phyloP scores from a whole-genome alignment of 2,329 filamentous ascomycete species.

The Claviceps sp. region DNA sequence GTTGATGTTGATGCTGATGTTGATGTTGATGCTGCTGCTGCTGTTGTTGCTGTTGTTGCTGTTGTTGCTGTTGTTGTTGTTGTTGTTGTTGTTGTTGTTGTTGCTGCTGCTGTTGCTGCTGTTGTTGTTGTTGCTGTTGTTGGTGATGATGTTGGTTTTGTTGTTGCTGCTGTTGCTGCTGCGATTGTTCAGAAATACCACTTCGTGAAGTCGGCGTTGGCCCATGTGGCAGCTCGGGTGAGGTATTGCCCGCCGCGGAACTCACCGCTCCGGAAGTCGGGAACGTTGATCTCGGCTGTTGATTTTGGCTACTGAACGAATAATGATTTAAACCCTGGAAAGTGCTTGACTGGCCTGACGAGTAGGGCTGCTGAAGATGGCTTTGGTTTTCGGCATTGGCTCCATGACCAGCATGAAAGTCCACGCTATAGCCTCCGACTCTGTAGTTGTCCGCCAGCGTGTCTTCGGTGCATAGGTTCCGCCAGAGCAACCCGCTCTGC shows the following conservation, averaged over 20 bases:
- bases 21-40: conserved; percentile 21
- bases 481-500: conserved; percentile 66
- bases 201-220: conserved; percentile 17
- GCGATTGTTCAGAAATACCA: conserved; percentile 27
- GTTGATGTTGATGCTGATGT: not conserved
- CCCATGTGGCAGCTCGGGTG: conserved; percentile 24
- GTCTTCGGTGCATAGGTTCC: conserved; percentile 59
- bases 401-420: conserved; percentile 53
- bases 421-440: conserved; percentile 61
- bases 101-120: conserved; percentile 22
- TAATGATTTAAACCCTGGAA: conserved; percentile 7
- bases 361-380: conserved; percentile 52
- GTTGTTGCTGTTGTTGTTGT: not conserved
- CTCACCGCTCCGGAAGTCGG: conserved; percentile 27
- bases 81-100: conserved; percentile 31
- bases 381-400: conserved; percentile 51
- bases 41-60: not conserved
- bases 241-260: conserved; percentile 33
- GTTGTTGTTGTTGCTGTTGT: not conserved
- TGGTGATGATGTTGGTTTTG: not conserved
- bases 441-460: conserved; percentile 65
- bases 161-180: conserved; percentile 13
- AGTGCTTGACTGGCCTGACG: conserved; percentile 24
- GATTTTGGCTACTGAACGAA: conserved; percentile 5
- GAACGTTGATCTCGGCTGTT: conserved; percentile 29